Conservation (phyloP, 225 moss, liverwort and hornwort genomes). For the Neckera pumila region DNA sequence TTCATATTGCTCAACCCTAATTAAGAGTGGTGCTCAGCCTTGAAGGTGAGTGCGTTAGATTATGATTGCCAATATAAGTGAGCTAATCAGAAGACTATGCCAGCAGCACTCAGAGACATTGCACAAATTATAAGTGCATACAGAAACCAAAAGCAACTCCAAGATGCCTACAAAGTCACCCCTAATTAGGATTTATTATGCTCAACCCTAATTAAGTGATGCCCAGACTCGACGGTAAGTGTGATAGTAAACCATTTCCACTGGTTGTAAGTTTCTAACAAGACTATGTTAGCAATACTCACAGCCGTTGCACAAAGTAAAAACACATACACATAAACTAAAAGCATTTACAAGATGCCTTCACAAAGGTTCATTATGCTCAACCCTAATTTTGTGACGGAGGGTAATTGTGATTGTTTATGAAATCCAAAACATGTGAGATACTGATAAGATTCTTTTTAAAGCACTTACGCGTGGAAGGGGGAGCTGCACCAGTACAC, state of each 20-base stretch:
- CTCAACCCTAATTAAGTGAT: background rate
- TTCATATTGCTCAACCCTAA: background rate
- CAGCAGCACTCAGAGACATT: background rate
- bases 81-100: background rate
- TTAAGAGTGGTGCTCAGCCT: too few species aligned
- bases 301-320: background rate
- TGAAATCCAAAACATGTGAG: background rate
- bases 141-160: background rate
- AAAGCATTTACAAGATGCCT: background rate
- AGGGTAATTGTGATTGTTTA: background rate
- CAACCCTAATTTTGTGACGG: background rate
- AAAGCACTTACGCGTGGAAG: constrained; percentile 34
- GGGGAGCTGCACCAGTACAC: constrained; percentile 57
- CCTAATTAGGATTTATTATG: background rate
- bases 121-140: background rate
- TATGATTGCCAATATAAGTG: background rate
- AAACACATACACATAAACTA: background rate
- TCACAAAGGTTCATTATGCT: background rate
- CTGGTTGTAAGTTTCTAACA: background rate
- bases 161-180: background rate
- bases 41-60: background rate
- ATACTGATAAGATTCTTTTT: background rate
- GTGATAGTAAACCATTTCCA: background rate
- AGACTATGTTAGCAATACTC: background rate
- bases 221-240: background rate